Percentiles rank a stretch among this genome's conserved stretches.
Conservation (phyloP, 2,329 filamentous ascomycete species). For the Paradendryphiella salina region DNA sequence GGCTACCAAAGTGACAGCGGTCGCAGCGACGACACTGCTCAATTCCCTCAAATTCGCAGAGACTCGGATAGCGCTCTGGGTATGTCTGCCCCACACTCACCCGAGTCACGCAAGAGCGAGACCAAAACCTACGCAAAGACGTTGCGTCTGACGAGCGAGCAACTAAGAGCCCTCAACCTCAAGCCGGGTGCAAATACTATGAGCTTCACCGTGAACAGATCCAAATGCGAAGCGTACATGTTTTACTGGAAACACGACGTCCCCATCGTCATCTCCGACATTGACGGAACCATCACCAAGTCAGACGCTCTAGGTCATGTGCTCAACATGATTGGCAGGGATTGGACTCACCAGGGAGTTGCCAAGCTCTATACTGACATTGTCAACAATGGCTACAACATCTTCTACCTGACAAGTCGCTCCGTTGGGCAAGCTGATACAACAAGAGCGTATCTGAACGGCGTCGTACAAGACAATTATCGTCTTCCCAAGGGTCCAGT, state of each 20-base stretch:
- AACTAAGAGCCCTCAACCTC: slow-evolving; percentile 82
- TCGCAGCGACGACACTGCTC: slow-evolving; percentile 61
- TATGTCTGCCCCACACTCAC: slow-evolving; percentile 61
- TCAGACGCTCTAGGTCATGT: slow-evolving; percentile 94
- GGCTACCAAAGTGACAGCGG: slow-evolving; percentile 91
- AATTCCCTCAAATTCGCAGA: slow-evolving; percentile 61
- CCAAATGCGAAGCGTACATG: slow-evolving; percentile 89
- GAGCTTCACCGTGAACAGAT: slow-evolving; percentile 94
- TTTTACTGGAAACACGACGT: slow-evolving; percentile 90
- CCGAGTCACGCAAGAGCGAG: slow-evolving; percentile 59
- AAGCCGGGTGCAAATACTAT: slow-evolving; percentile 87
- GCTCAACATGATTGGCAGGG: slow-evolving; percentile 91
- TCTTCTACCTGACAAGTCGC: slow-evolving; percentile 94
- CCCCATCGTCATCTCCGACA: slow-evolving; percentile 96
- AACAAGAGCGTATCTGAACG: slow-evolving; percentile 85
- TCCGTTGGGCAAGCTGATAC: slow-evolving; percentile 92
- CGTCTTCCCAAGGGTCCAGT: slow-evolving; percentile 86
- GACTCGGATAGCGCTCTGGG: slow-evolving; percentile 73
- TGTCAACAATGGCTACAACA: slow-evolving; percentile 93
- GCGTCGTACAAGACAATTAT: slow-evolving; percentile 85
- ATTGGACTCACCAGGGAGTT: slow-evolving; percentile 97
- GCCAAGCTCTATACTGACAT: slow-evolving; percentile 98
- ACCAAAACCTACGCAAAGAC: slow-evolving; percentile 96
- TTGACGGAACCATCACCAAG: slow-evolving; percentile 98
- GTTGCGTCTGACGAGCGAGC: slow-evolving; percentile 88